These are phyloP conservation scores for Termitomyces sp. DNA, from an alignment of 768 basidiomycete species.

Conservation along the genomic window DNA sequence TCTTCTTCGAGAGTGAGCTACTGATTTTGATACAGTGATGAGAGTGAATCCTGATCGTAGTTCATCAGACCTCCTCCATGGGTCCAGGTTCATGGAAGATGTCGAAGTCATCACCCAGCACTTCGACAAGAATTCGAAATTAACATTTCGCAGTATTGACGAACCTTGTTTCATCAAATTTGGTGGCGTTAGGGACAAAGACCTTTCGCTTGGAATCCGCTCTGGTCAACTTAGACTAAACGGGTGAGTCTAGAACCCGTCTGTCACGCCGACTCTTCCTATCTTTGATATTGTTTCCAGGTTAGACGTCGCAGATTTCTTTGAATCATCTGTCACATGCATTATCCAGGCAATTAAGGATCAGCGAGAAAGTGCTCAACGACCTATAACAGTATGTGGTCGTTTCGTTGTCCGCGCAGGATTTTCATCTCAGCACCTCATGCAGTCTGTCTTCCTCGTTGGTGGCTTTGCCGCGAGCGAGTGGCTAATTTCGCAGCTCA, in stretches of 20 bases:
- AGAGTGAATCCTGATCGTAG: not conserved
- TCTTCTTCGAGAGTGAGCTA: slow-evolving; percentile 1
- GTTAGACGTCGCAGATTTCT: slow-evolving; percentile 1
- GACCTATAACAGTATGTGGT: not conserved
- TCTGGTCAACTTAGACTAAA: slow-evolving; percentile 1
- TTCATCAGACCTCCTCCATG: slow-evolving; percentile 2
- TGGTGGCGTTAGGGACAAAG: slow-evolving; percentile 1
- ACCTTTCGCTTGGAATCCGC: not conserved
- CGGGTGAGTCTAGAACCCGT: not conserved
- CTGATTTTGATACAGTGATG: not conserved
- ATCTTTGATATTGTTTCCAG: not conserved
- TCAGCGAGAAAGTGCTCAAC: not conserved
- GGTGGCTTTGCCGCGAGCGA: slow-evolving; percentile 61
- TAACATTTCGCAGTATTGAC: slow-evolving; percentile 1
- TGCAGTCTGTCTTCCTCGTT: slow-evolving; percentile 46
- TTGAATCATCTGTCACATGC: not conserved
- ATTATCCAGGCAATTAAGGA: slow-evolving; percentile 5
- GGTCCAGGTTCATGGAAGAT: not conserved
- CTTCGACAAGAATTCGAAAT: not conserved
- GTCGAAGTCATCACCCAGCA: not conserved
- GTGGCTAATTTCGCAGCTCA: slow-evolving; percentile 48
- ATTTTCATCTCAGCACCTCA: not conserved
- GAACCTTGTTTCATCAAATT: slow-evolving; percentile 3
- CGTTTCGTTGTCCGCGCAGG: not conserved
- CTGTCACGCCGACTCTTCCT: not conserved